These are phyloP conservation scores for Chalara sp. DNA, from an alignment of 2,329 filamentous ascomycete genomes.

Conservation along the genomic window DNA sequence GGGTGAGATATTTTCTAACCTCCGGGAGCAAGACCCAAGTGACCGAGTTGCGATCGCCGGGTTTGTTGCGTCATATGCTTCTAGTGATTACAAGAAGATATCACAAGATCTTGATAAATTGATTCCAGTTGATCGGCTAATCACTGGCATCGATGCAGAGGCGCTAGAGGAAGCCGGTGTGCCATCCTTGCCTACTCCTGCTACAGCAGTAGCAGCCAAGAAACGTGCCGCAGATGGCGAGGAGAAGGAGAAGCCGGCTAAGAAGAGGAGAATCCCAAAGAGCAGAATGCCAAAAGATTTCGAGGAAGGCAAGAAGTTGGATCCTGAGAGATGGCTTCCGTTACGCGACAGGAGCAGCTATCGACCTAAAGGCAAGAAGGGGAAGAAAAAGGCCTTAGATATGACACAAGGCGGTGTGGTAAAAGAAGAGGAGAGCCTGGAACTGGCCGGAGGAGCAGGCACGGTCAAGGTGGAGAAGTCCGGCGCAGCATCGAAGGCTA, in stretches of 20 bases:
- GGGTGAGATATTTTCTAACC: slow-evolving; percentile 68
- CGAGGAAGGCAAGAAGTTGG: slow-evolving; percentile 71
- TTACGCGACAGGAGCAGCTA: slow-evolving; percentile 84
- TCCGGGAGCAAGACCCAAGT: slow-evolving; percentile 58
- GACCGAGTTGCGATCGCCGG: slow-evolving; percentile 72
- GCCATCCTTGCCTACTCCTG: slow-evolving; percentile 37
- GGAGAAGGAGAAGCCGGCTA: slow-evolving; percentile 35
- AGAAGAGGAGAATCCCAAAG: slow-evolving; percentile 51
- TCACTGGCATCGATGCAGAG: slow-evolving; percentile 52
- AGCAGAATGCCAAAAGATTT: slow-evolving; percentile 65
- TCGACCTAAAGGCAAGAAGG: slow-evolving; percentile 85
- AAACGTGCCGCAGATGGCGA: slow-evolving; percentile 42
- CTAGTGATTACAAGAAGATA: slow-evolving; percentile 48
- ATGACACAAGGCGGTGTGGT: slow-evolving; percentile 81
- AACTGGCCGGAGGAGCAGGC: slow-evolving; percentile 56
- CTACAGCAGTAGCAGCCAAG: slow-evolving; percentile 31
- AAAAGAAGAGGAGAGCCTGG: slow-evolving; percentile 63
- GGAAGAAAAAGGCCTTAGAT: slow-evolving; percentile 72
- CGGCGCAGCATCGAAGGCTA: slow-evolving; percentile 28
- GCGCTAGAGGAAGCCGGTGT: slow-evolving; percentile 63
- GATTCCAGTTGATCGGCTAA: slow-evolving; percentile 55
- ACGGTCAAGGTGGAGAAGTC: slow-evolving; percentile 59
- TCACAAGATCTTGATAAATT: slow-evolving; percentile 49
- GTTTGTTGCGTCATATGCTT: slow-evolving; percentile 75
- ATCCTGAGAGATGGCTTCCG: slow-evolving; percentile 90